These are phyloP conservation scores for Halteria grandinella DNA, from an alignment of 73 alveolate species.

Conservation along the genomic window DNA sequence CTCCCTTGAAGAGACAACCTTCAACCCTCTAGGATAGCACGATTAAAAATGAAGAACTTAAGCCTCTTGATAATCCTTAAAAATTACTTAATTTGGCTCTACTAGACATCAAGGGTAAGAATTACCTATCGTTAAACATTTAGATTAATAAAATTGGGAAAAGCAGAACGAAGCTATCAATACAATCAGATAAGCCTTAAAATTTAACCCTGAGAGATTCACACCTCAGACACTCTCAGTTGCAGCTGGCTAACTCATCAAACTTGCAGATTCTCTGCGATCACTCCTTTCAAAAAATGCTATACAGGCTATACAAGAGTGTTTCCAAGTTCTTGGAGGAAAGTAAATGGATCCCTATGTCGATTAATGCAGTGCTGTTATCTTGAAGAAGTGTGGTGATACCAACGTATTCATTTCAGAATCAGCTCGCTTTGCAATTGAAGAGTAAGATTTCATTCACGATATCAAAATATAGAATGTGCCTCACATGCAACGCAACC, in stretches of 20 bases:
- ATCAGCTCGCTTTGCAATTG: background rate
- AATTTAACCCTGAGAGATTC: background rate
- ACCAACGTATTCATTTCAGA: slow-evolving; percentile 25
- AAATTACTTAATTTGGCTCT: background rate
- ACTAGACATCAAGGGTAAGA: background rate
- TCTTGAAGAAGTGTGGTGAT: slow-evolving; percentile 14
- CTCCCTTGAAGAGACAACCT: too few species aligned
- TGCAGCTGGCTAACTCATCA: background rate
- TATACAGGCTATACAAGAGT: background rate
- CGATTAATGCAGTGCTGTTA: background rate
- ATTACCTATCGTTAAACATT: background rate
- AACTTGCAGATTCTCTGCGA: slow-evolving; percentile 23
- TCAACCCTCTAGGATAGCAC: too few species aligned
- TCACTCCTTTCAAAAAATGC: slow-evolving; percentile 26
- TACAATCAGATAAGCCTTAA: background rate
- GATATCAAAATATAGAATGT: background rate
- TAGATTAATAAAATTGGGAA: slow-evolving; percentile 48
- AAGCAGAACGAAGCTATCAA: background rate
- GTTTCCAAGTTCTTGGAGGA: background rate
- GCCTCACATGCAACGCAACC: background rate
- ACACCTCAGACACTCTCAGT: background rate
- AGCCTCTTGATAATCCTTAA: slow-evolving; percentile 14
- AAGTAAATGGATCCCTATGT: background rate
- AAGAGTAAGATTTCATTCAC: background rate
- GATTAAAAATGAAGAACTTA: background rate